Conservation (phyloP, 768 basidiomycete genomes). For the Tephrocybe sp. region DNA sequence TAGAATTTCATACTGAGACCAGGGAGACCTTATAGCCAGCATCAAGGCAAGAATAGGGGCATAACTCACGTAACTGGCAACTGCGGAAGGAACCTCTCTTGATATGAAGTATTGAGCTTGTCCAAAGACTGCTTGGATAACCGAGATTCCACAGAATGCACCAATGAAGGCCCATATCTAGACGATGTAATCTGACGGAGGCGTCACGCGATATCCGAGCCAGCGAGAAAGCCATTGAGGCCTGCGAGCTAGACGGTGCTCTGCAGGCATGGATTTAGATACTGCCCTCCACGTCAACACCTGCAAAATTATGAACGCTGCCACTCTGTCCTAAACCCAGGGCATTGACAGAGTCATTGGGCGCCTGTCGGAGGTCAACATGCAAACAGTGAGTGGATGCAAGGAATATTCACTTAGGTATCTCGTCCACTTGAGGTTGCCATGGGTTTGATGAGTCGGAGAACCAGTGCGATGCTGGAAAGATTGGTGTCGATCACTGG, state of each 20-base stretch:
- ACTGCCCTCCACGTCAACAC: too few relatives aligned
- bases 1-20: too few relatives aligned
- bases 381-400: too few relatives aligned
- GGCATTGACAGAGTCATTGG: too few relatives aligned
- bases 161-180: conserved; percentile 55
- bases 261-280: neutral
- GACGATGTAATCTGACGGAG: conserved; percentile 33
- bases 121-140: conserved; percentile 49
- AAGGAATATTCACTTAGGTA: too few relatives aligned
- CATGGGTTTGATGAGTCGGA: too few relatives aligned
- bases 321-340: too few relatives aligned
- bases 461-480: too few relatives aligned
- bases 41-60: neutral
- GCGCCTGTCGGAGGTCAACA: too few relatives aligned
- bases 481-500: too few relatives aligned
- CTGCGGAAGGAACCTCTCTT: conserved; percentile 42
- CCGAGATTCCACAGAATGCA: conserved; percentile 46
- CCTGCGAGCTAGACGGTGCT: conserved; percentile 29
- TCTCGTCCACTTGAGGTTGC: too few relatives aligned
- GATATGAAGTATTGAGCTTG: conserved; percentile 46
- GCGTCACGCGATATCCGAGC: conserved; percentile 41
- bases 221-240: conserved; percentile 39
- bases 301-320: too few relatives aligned
- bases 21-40: neutral
- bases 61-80: conserved; percentile 49